Conservation (phyloP, 257 asterid species). For the Handroanthus guayacan region DNA sequence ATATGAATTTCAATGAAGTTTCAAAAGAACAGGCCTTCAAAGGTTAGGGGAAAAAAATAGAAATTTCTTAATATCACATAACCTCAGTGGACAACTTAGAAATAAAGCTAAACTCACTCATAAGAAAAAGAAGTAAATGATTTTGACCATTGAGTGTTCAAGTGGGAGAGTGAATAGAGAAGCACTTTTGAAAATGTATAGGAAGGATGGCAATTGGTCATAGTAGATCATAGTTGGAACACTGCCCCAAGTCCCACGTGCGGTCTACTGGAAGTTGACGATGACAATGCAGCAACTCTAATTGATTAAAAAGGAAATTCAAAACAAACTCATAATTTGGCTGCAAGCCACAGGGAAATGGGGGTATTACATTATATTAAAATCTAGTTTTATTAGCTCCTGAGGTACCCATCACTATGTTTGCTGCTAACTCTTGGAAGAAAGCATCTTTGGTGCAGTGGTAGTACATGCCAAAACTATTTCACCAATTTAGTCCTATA, state of each 20-base stretch:
- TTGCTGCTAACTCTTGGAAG: background rate
- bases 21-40: background rate
- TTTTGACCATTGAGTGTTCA: background rate
- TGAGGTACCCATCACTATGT: slow-evolving; percentile 1
- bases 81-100: slow-evolving; percentile 10
- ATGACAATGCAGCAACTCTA: background rate
- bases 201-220: slow-evolving; percentile 5
- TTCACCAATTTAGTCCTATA: slow-evolving; percentile 2
- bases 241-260: background rate
- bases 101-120: slow-evolving; percentile 3
- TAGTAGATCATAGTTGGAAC: background rate
- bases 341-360: background rate
- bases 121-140: background rate
- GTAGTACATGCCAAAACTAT: background rate
- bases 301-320: background rate
- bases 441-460: slow-evolving; percentile 15
- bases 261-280: background rate
- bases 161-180: background rate
- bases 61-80: slow-evolving; percentile 15
- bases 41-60: slow-evolving; percentile 9
- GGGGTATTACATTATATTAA: background rate
- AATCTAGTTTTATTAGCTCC: background rate
- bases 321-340: background rate
- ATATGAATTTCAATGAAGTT: background rate
- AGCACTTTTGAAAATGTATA: background rate